Conservation (phyloP, 495 filamentous ascomycete species). For the Penicillium verhagenii region DNA sequence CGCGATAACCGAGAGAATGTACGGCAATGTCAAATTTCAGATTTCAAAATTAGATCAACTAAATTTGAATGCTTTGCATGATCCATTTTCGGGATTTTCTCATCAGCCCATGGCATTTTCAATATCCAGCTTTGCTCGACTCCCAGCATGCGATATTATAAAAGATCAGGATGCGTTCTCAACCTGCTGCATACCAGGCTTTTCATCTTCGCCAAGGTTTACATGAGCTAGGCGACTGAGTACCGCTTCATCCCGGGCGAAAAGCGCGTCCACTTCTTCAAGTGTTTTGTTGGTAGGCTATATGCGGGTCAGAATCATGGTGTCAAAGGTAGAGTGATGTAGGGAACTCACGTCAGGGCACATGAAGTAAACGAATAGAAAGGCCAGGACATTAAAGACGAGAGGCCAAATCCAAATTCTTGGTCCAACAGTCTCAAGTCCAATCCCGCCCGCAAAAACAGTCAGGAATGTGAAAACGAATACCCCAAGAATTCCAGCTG, state of each 20-base stretch:
- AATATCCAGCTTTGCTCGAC: no score
- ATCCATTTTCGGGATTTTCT: no score
- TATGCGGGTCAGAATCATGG: background rate
- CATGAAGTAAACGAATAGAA: constrained; percentile 20
- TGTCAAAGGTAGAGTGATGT: background rate
- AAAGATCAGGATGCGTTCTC: background rate
- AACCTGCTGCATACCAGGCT: background rate
- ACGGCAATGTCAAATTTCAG: no score
- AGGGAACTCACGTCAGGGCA: constrained; percentile 8
- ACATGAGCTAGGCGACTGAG: background rate
- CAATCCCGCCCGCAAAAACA: constrained; percentile 34
- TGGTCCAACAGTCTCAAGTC: constrained; percentile 19
- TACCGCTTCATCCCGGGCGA: background rate
- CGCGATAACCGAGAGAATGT: background rate
- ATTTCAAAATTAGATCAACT: no score
- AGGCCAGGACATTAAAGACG: constrained; percentile 10
- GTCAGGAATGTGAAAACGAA: constrained; percentile 33
- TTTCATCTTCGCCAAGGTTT: background rate
- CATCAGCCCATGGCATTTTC: no score
- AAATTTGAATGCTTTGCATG: background rate
- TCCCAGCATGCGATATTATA: no score
- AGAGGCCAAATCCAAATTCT: constrained; percentile 31
- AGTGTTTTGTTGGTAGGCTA: background rate
- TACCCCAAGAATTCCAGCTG: constrained; percentile 22
- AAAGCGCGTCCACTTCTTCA: background rate